These are phyloP conservation scores for Gaertneriomyces sp. DNA, from an alignment of 192 early-diverging fungal species.

Conservation along the genomic window DNA sequence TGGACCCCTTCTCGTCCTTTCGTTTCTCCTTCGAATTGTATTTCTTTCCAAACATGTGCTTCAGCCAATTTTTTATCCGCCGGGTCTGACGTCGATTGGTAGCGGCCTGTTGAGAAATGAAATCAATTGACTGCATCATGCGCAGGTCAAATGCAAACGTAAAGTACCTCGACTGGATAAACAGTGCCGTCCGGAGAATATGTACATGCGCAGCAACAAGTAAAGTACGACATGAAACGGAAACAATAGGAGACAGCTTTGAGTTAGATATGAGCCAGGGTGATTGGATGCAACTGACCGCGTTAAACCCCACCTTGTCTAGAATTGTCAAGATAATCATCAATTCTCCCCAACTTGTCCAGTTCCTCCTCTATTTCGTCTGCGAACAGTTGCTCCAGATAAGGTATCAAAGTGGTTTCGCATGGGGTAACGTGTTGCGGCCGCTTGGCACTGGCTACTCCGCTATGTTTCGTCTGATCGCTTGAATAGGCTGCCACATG, in stretches of 20 bases:
- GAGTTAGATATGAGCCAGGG: too few species aligned
- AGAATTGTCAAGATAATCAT: constrained; percentile 9
- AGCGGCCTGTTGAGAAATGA: not conserved
- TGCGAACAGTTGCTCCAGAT: constrained; percentile 40
- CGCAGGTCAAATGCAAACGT: too few species aligned
- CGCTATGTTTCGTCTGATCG: too few species aligned
- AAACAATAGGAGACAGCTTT: too few species aligned
- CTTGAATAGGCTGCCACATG: not conserved
- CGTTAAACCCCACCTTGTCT: not conserved
- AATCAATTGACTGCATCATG: too few species aligned
- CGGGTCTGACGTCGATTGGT: constrained; percentile 4
- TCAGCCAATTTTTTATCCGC: constrained; percentile 7
- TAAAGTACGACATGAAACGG: too few species aligned
- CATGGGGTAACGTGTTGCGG: constrained; percentile 34
- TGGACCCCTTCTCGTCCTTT: too few species aligned
- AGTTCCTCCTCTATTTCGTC: constrained; percentile 44
- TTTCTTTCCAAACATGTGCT: not conserved
- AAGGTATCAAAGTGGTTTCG: constrained; percentile 56
- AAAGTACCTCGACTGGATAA: too few species aligned
- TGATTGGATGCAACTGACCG: too few species aligned
- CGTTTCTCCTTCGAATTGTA: not conserved
- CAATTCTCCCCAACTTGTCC: constrained; percentile 9
- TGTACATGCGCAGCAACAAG: too few species aligned
- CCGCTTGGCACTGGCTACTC: too few species aligned
- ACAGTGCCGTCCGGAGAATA: too few species aligned